phyloP scores from a whole-genome alignment of 202 grass and related monocot species.

The Zizania palustris region DNA sequence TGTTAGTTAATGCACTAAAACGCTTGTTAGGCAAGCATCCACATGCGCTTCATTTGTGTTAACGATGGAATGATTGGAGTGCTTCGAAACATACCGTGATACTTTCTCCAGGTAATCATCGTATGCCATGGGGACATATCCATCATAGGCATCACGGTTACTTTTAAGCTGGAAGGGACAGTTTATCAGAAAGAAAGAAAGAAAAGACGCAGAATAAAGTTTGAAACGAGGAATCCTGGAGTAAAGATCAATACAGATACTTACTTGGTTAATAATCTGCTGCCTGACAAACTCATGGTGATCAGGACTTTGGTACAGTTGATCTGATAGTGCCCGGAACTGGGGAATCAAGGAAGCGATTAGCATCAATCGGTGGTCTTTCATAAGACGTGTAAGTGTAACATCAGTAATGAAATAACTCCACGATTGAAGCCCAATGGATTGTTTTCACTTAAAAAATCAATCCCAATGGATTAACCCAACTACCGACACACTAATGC shows the following conservation, averaged over 20 bases:
- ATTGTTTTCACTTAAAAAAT: too few relatives aligned
- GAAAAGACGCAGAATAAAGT: constrained; percentile 13
- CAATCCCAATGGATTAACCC: not conserved
- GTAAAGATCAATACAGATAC: constrained; percentile 11
- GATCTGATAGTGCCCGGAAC: constrained; percentile 96
- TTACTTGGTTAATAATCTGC: constrained; percentile 85
- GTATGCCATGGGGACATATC: constrained; percentile 94
- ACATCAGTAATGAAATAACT: too few relatives aligned
- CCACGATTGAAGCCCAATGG: too few relatives aligned
- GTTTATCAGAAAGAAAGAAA: constrained; percentile 41
- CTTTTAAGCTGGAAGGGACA: constrained; percentile 63
- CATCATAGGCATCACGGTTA: constrained; percentile 80
- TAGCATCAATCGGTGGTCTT: constrained; percentile 35
- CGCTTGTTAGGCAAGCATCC: constrained; percentile 25
- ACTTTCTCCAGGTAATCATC: constrained; percentile 89
- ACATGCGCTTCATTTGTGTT: constrained; percentile 16
- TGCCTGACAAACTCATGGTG: constrained; percentile 97
- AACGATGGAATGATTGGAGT: not conserved
- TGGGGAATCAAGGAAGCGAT: constrained; percentile 42
- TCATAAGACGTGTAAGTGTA: not conserved
- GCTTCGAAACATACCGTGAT: constrained; percentile 51
- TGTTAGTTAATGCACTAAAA: constrained; percentile 48
- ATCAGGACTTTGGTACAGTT: constrained; percentile 85
- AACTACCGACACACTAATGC: not conserved
- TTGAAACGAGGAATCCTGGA: not conserved